These are phyloP conservation scores for Nicotiana undulata DNA, from an alignment of 257 asterid species.

Conservation along the genomic window DNA sequence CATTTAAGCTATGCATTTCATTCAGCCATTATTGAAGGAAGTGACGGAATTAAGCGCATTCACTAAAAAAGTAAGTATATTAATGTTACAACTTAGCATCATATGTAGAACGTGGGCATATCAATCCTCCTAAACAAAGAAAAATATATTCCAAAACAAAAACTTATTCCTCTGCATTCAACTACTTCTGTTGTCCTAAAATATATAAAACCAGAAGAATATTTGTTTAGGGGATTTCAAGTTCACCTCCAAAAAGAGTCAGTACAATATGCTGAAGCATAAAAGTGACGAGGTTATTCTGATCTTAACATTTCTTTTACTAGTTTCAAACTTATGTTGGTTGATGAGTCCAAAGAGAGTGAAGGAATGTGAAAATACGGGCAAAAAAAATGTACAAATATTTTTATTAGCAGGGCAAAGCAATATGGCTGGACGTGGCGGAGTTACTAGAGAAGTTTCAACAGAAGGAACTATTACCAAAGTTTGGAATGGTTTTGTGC, in stretches of 20 bases:
- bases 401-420: slow-evolving; percentile 46
- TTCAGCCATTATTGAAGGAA: background rate
- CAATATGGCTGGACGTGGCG: slow-evolving; percentile 42
- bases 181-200: background rate
- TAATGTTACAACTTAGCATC: background rate
- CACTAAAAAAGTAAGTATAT: background rate
- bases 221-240: background rate
- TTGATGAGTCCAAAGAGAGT: background rate
- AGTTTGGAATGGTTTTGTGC: slow-evolving; percentile 23
- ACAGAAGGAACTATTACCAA: background rate
- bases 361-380: background rate
- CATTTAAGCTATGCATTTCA: background rate
- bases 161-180: background rate
- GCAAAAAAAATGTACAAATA: background rate
- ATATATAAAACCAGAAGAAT: background rate
- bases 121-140: background rate
- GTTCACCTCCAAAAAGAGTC: background rate
- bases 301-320: background rate
- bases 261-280: background rate
- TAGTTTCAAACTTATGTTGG: slow-evolving; percentile 1
- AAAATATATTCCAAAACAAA: background rate
- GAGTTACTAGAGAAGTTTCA: background rate
- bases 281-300: background rate
- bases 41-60: background rate
- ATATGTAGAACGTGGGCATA: background rate